A percentile compares a stretch with the other conserved stretches of the same genome.
Conservation (phyloP, 2,329 filamentous ascomycete genomes). For the Xenosphaeropsis pyriputrescens region DNA sequence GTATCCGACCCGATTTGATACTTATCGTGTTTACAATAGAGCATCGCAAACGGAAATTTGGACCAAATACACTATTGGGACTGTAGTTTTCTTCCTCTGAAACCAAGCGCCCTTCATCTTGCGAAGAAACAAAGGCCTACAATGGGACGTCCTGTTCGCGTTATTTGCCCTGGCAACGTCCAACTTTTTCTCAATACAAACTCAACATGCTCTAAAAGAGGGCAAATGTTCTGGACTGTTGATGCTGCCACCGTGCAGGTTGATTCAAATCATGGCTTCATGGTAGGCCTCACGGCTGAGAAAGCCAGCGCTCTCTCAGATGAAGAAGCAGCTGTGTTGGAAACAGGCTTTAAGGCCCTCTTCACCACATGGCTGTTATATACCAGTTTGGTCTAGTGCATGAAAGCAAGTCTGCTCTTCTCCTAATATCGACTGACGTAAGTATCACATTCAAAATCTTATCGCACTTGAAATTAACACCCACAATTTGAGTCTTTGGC, state of each 20-base stretch:
- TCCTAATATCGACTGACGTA: constrained; percentile 28
- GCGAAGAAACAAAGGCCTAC: constrained; percentile 23
- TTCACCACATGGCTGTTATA: constrained; percentile 25
- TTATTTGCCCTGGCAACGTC: constrained; percentile 18
- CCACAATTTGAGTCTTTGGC: not conserved
- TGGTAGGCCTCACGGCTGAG: constrained; percentile 21
- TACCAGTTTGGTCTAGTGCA: constrained; percentile 24
- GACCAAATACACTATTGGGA: constrained; percentile 26
- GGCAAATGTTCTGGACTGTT: constrained; percentile 23
- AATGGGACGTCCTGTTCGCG: constrained; percentile 23
- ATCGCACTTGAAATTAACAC: too few relatives aligned
- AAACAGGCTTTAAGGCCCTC: constrained; percentile 19
- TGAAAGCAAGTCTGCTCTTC: constrained; percentile 27
- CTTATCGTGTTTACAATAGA: not conserved
- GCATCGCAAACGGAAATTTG: constrained; percentile 27
- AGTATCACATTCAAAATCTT: constrained; percentile 2
- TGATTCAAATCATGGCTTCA: constrained; percentile 20
- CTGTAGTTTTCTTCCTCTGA: constrained; percentile 22
- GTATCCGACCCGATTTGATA: too few relatives aligned
- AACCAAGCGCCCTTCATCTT: constrained; percentile 22
- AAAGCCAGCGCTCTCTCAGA: constrained; percentile 16
- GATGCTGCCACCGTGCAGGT: constrained; percentile 1
- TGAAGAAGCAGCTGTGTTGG: constrained; percentile 14
- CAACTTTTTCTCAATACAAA: too few relatives aligned
- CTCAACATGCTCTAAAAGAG: too few relatives aligned